Evolutionary conservation across 2,329 filamentous ascomycete genomes (phyloP).

Genomic region (Pleomassaria siparia): DNA sequence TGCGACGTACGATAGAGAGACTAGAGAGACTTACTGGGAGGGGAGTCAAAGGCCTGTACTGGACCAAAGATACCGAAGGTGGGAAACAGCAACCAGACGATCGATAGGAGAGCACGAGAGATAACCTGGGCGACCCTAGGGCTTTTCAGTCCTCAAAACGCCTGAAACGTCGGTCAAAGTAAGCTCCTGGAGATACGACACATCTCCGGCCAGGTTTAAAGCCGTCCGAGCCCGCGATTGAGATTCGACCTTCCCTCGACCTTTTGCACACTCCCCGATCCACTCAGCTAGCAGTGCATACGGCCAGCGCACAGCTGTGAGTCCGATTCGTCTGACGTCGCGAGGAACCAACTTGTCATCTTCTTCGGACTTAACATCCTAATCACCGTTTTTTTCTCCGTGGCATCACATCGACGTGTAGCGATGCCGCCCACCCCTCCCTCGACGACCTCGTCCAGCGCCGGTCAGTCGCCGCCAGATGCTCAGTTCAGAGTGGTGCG

Average conservation of each 20-base stretch:
- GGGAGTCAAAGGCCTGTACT: neutral
- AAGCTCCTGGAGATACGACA: slow-evolving; percentile 29
- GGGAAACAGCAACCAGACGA: slow-evolving; percentile 12
- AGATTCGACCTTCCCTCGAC: slow-evolving; percentile 13
- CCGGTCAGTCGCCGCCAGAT: slow-evolving; percentile 81
- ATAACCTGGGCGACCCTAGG: slow-evolving; percentile 12
- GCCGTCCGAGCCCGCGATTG: slow-evolving; percentile 22
- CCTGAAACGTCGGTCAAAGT: neutral
- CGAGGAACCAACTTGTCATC: slow-evolving; percentile 2
- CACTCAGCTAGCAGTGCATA: slow-evolving; percentile 9
- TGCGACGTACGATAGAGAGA: neutral
- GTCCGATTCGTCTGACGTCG: slow-evolving; percentile 3
- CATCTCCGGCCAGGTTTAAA: slow-evolving; percentile 31
- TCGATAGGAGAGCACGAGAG: too few relatives aligned
- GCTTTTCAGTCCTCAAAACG: slow-evolving; percentile 19
- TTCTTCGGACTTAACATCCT: slow-evolving; percentile 26
- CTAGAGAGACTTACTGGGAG: slow-evolving; percentile 3
- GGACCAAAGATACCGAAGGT: neutral
- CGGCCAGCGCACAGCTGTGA: slow-evolving; percentile 8
- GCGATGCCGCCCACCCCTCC: slow-evolving; percentile 75
- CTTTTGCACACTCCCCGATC: slow-evolving; percentile 16
- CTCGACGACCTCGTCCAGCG: slow-evolving; percentile 74
- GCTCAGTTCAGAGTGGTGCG: slow-evolving; percentile 84
- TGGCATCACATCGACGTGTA: neutral
- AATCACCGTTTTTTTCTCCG: slow-evolving; percentile 23